Conservation (phyloP, 805 yeast species). For the Wickerhamiella shivajii region DNA sequence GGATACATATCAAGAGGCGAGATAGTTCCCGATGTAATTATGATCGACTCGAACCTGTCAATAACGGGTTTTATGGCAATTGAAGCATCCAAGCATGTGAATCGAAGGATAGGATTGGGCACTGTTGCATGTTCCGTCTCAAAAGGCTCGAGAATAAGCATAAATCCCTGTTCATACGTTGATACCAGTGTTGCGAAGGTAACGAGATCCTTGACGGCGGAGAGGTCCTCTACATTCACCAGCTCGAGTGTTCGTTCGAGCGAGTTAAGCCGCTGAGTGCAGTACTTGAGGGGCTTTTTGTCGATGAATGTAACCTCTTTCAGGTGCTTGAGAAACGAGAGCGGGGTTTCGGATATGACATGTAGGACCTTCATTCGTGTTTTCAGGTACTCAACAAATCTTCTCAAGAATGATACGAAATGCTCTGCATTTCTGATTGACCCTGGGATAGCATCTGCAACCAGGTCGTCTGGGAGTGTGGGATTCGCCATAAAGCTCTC, state of each 20-base stretch:
- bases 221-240: constrained; percentile 76
- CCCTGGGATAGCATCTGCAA: constrained; percentile 93
- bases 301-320: constrained; percentile 90
- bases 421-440: constrained; percentile 95
- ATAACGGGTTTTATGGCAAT: constrained; percentile 95
- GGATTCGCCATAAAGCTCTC: constrained; percentile 79
- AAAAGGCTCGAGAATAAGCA: constrained; percentile 84
- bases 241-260: constrained; percentile 82
- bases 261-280: constrained; percentile 80
- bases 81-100: constrained; percentile 93
- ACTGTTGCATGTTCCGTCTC: constrained; percentile 92
- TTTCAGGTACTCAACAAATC: constrained; percentile 87
- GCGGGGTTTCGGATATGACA: constrained; percentile 96
- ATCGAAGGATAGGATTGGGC: constrained; percentile 88
- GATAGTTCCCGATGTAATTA: constrained; percentile 94
- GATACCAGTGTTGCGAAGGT: constrained; percentile 93
- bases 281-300: constrained; percentile 76
- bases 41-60: constrained; percentile 80
- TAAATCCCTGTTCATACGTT: constrained; percentile 87
- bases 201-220: constrained; percentile 87
- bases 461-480: constrained; percentile 65
- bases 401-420: constrained; percentile 78
- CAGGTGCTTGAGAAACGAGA: constrained; percentile 79
- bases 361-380: constrained; percentile 96
- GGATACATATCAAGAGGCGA: constrained; percentile 99